These are phyloP conservation scores for Suhomyces taliae DNA, from an alignment of 1,139 yeast genomes.

Conservation along the genomic window DNA sequence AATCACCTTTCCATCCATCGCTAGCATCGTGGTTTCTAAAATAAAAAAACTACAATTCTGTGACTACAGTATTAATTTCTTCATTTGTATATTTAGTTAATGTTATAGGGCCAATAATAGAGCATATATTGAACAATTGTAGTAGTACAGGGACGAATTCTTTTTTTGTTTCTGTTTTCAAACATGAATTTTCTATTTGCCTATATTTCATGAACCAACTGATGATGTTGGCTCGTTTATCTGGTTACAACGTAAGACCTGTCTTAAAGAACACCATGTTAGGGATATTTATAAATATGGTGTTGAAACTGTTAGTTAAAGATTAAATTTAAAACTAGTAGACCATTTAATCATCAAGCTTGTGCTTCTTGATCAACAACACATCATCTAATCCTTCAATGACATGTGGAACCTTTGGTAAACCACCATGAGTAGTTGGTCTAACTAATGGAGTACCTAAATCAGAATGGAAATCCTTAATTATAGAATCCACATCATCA, in stretches of 20 bases:
- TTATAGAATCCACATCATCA: conserved; percentile 96
- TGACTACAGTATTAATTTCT: too few relatives aligned
- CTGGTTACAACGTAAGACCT: too few relatives aligned
- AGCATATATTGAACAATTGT: not conserved
- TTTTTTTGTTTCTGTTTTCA: too few relatives aligned
- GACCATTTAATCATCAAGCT: not conserved
- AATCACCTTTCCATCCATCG: too few relatives aligned
- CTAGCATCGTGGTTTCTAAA: not conserved
- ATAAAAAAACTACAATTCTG: too few relatives aligned
- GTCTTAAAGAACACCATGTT: too few relatives aligned
- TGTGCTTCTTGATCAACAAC: conserved; percentile 8
- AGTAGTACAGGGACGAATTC: not conserved
- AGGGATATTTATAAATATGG: too few relatives aligned
- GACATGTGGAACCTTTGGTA: conserved; percentile 19
- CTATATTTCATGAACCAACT: too few relatives aligned
- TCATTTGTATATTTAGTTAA: not conserved
- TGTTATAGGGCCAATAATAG: too few relatives aligned
- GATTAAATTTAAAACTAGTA: too few relatives aligned
- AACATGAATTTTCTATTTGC: not conserved
- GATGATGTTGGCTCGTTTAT: too few relatives aligned
- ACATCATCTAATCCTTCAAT: conserved; percentile 21
- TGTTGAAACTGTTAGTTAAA: too few relatives aligned
- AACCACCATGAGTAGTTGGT: conserved; percentile 14
- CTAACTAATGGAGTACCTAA: conserved; percentile 34
- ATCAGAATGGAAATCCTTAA: conserved; percentile 87